Percentiles rank a stretch among this genome's conserved stretches.
phyloP scores from a whole-genome alignment of 192 early-diverging fungal genomes.

The Coemansia sp. region DNA sequence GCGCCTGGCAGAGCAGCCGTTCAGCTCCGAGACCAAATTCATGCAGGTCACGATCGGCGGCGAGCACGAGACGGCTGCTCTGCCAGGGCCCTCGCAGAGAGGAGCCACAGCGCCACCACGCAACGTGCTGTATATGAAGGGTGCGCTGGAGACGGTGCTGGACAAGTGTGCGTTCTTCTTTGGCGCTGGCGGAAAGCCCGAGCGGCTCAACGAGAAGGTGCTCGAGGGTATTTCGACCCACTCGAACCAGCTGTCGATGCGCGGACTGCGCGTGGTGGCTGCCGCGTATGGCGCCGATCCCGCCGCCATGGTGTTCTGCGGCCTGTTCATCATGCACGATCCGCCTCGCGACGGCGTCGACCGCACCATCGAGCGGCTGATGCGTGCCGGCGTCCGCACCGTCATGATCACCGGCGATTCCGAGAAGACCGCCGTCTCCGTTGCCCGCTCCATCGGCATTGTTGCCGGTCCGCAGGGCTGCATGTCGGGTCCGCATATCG shows the following conservation, averaged over 20 bases:
- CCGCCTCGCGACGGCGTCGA: constrained; percentile 81
- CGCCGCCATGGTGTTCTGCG: constrained; percentile 71
- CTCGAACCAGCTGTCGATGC: constrained; percentile 67
- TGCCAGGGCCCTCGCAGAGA: constrained; percentile 9
- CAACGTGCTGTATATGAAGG: constrained; percentile 72
- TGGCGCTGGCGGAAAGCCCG: constrained; percentile 51
- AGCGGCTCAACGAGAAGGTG: constrained; percentile 58
- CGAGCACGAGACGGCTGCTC: constrained; percentile 27
- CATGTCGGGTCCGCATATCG: constrained; percentile 72
- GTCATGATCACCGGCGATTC: constrained; percentile 99
- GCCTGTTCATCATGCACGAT: constrained; percentile 87
- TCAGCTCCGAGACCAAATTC: constrained; percentile 90
- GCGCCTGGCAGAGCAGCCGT: constrained; percentile 80
- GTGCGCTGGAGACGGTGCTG: constrained; percentile 80
- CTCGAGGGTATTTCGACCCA: constrained; percentile 60
- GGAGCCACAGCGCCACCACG: background rate
- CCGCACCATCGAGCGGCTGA: constrained; percentile 69
- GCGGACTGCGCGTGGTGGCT: constrained; percentile 85
- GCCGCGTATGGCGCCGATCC: constrained; percentile 69
- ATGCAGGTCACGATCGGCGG: constrained; percentile 72
- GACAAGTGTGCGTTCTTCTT: constrained; percentile 68
- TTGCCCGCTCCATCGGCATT: constrained; percentile 86
- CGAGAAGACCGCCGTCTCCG: constrained; percentile 84
- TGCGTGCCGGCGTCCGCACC: constrained; percentile 79
- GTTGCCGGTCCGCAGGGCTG: constrained; percentile 58